These are phyloP conservation scores for Trichosporon asahii DNA, from an alignment of 1,284 basidiomycete genomes.

Conservation along the genomic window DNA sequence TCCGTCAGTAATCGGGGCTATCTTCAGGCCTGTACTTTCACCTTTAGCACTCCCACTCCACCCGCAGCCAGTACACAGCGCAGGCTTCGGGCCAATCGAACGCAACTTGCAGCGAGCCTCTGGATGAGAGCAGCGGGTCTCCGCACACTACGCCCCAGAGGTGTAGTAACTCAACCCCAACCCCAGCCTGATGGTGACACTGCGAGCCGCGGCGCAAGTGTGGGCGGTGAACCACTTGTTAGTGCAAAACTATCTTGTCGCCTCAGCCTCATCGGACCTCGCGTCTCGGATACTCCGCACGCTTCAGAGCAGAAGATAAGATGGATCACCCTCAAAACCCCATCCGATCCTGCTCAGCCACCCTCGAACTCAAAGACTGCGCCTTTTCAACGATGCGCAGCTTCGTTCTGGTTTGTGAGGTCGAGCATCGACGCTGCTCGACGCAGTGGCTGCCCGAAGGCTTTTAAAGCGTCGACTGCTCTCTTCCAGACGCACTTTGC, in stretches of 20 bases:
- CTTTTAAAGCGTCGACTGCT: not conserved
- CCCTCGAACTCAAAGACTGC: not conserved
- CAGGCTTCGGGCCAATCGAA: too few relatives aligned
- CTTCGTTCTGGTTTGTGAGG: not conserved
- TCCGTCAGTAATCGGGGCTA: not conserved
- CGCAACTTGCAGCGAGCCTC: too few relatives aligned
- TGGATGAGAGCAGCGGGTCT: not conserved
- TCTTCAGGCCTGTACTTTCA: not conserved
- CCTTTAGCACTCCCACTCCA: not conserved
- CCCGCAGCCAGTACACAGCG: not conserved
- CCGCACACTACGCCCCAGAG: not conserved
- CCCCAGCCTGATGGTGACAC: not conserved
- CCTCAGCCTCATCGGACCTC: not conserved
- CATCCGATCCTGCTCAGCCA: not conserved
- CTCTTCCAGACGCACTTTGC: too few relatives aligned
- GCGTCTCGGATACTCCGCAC: not conserved
- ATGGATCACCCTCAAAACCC: not conserved
- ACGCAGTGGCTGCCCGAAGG: not conserved
- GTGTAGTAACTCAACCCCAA: not conserved
- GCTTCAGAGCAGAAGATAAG: not conserved
- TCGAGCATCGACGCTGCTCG: not conserved
- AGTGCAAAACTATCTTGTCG: not conserved
- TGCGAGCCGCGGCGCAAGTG: not conserved
- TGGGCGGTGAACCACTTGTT: not conserved
- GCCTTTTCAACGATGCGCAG: not conserved